These are phyloP conservation scores for Ilyonectria destructans DNA, from an alignment of 2,329 filamentous ascomycete species.

Conservation along the genomic window DNA sequence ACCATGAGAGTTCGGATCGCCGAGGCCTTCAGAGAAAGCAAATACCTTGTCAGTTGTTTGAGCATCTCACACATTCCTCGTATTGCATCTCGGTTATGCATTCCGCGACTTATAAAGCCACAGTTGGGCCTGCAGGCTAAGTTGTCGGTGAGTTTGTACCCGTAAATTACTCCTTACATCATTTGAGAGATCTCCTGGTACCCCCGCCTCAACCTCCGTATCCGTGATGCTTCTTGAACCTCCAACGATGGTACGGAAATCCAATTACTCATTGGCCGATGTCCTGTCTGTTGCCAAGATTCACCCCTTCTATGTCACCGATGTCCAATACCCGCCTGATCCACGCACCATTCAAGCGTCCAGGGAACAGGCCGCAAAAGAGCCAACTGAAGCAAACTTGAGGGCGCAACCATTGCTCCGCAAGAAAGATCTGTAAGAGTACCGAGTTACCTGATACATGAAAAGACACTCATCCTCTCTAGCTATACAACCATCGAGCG, in stretches of 20 bases:
- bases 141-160: not conserved
- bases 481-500: conserved; percentile 56
- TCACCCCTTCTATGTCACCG: conserved; percentile 55
- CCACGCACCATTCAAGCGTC: conserved; percentile 16
- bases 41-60: no score
- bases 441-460: not conserved
- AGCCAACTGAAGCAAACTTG: not conserved
- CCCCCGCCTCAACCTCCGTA: no score
- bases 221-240: no score
- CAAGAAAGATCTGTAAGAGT: conserved; percentile 46
- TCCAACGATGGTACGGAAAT: conserved; percentile 24
- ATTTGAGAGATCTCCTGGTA: not conserved
- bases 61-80: no score
- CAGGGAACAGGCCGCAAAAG: conserved; percentile 24
- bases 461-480: not conserved
- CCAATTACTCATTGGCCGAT: conserved; percentile 48
- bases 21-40: no score
- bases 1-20: no score
- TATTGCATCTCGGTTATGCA: not conserved
- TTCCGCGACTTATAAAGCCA: not conserved
- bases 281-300: conserved; percentile 54
- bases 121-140: not conserved
- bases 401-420: conserved; percentile 37
- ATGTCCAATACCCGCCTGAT: conserved; percentile 52
- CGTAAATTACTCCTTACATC: not conserved